phyloP scores from a whole-genome alignment of 2,329 filamentous ascomycete genomes.

The Trichoderma brevicompactum region DNA sequence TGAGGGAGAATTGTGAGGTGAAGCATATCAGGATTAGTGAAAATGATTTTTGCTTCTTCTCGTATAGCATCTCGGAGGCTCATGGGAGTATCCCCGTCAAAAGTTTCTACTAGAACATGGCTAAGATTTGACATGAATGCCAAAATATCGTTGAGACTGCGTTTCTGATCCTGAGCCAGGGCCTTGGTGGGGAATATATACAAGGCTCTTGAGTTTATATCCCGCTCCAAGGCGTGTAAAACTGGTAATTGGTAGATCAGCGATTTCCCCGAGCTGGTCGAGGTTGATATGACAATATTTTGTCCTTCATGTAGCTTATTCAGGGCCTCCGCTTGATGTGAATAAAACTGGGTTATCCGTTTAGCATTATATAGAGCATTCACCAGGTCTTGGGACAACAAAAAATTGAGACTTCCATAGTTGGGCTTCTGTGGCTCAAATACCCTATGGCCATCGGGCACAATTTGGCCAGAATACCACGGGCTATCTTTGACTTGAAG shows the following conservation, averaged over 20 bases:
- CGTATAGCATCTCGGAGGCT: conserved; percentile 75
- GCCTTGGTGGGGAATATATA: conserved; percentile 99
- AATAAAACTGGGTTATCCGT: conserved; percentile 82
- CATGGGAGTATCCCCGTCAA: conserved; percentile 94
- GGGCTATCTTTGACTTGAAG: conserved; percentile 78
- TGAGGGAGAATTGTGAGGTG: conserved; percentile 93
- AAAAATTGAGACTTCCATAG: conserved; percentile 82
- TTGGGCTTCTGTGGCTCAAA: conserved; percentile 84
- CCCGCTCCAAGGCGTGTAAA: conserved; percentile 79
- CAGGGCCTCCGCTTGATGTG: conserved; percentile 91
- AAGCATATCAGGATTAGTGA: conserved; percentile 98
- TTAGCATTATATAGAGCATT: conserved; percentile 94
- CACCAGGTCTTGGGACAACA: conserved; percentile 88
- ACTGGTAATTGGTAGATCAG: conserved; percentile 98
- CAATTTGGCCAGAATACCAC: conserved; percentile 92
- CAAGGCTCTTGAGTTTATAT: conserved; percentile 80
- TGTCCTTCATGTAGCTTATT: conserved; percentile 82
- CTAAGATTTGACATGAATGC: conserved; percentile 78
- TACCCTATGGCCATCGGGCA: conserved; percentile 88
- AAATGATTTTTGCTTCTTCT: conserved; percentile 89
- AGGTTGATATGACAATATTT: conserved; percentile 91
- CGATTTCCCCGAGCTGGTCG: conserved; percentile 95
- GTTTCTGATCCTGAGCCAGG: conserved; percentile 88
- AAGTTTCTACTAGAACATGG: conserved; percentile 82
- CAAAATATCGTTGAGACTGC: conserved; percentile 84